Percentiles rank a stretch among this genome's conserved stretches.
These are phyloP conservation scores for Lolium rigidum DNA, from an alignment of 176 grass and related monocot genomes.

Conservation along the genomic window DNA sequence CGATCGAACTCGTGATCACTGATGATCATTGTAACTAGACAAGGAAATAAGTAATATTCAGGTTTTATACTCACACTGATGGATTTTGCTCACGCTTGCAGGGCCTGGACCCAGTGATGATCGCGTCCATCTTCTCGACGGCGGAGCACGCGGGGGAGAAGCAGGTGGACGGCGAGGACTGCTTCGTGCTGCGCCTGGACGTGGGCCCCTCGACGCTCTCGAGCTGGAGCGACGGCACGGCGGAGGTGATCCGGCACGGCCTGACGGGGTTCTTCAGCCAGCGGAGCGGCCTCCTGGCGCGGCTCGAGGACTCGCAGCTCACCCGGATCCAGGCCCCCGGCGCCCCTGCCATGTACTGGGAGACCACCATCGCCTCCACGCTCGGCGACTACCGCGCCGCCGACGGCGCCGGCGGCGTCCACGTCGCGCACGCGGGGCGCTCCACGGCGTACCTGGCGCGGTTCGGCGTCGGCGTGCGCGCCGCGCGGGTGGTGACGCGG, in stretches of 20 bases:
- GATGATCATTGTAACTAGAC: neutral
- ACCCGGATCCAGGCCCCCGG: conserved; percentile 94
- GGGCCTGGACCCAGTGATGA: conserved; percentile 89
- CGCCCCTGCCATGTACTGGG: conserved; percentile 92
- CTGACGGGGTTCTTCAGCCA: conserved; percentile 97
- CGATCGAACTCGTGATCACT: neutral
- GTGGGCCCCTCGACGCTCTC: conserved; percentile 73
- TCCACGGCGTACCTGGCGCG: conserved; percentile 79
- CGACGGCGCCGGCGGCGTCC: conserved; percentile 54
- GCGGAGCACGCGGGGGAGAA: conserved; percentile 94
- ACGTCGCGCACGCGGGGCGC: conserved; percentile 71
- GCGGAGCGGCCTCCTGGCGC: conserved; percentile 80
- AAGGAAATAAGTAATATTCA: neutral
- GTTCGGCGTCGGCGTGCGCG: conserved; percentile 85
- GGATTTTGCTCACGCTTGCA: conserved; percentile 12
- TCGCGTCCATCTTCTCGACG: conserved; percentile 81
- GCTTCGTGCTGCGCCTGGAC: conserved; percentile 84
- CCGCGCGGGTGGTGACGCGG: conserved; percentile 68
- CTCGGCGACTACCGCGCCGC: conserved; percentile 74
- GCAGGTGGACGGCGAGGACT: conserved; percentile 82
- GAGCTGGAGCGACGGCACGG: conserved; percentile 88
- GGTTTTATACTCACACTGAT: neutral
- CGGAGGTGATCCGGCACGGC: conserved; percentile 91
- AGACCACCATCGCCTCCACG: conserved; percentile 76
- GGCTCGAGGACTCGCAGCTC: conserved; percentile 88